Evolutionary conservation across 192 early-diverging fungal genomes (phyloP).

Genomic region (Umbelopsis vinacea): DNA sequence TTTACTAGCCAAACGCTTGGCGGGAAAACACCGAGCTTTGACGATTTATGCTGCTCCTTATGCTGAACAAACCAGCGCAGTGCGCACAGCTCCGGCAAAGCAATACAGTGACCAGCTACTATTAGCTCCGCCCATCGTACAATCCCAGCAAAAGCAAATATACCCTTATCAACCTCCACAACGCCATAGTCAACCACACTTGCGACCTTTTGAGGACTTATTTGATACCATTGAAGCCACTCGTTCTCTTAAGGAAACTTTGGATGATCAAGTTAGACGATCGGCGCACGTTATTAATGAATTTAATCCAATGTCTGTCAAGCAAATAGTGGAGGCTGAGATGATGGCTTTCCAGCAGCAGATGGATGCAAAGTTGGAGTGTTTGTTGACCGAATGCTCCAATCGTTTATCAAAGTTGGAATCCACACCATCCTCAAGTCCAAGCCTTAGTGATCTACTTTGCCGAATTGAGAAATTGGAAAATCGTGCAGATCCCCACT

Average conservation of each 20-base stretch:
- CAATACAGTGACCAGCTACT: conserved; percentile 10
- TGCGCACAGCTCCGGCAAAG: conserved; percentile 4
- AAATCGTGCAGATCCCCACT: background rate
- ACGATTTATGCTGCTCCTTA: conserved; percentile 17
- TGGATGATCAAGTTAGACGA: conserved; percentile 80
- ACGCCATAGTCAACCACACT: background rate
- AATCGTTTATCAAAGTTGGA: conserved; percentile 13
- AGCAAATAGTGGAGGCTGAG: background rate
- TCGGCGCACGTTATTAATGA: conserved; percentile 73
- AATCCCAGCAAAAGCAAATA: conserved; percentile 22
- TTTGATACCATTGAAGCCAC: conserved; percentile 67
- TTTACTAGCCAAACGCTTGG: conserved; percentile 9
- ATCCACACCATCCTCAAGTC: background rate
- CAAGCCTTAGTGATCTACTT: background rate
- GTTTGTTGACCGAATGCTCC: conserved; percentile 21
- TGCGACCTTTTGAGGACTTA: conserved; percentile 59
- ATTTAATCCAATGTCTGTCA: conserved; percentile 59
- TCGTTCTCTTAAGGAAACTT: conserved; percentile 61
- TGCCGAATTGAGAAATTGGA: conserved; percentile 17
- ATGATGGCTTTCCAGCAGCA: background rate
- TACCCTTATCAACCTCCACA: background rate
- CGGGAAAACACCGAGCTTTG: conserved; percentile 5
- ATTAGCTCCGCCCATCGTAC: conserved; percentile 14
- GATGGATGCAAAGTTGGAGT: conserved; percentile 4
- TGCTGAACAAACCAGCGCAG: background rate